Evolutionary conservation across 2,329 filamentous ascomycete species (phyloP).

Genomic region (Aspergillus viridinutans): DNA sequence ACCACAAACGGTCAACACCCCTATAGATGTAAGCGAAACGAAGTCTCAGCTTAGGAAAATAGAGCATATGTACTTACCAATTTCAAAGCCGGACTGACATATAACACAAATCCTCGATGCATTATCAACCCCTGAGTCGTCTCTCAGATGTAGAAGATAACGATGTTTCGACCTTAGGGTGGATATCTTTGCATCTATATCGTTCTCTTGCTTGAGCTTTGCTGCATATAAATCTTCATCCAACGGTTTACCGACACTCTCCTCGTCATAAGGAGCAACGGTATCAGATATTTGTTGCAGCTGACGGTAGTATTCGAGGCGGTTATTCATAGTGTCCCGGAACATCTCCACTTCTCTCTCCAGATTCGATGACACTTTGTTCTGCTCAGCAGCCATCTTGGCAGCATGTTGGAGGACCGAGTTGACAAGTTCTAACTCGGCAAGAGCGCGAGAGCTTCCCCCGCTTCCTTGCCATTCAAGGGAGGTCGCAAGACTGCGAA

Average conservation of each 20-base stretch:
- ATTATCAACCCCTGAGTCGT: slow-evolving; percentile 60
- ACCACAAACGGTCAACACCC: slow-evolving; percentile 69
- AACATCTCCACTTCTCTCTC: slow-evolving; percentile 70
- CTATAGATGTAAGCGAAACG: slow-evolving; percentile 13
- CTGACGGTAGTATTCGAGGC: slow-evolving; percentile 86
- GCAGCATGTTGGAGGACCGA: slow-evolving; percentile 59
- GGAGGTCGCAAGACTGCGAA: slow-evolving; percentile 60
- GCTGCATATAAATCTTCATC: slow-evolving; percentile 47
- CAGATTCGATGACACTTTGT: slow-evolving; percentile 48
- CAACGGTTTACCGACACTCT: slow-evolving; percentile 52
- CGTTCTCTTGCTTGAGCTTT: slow-evolving; percentile 47
- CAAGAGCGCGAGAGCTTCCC: slow-evolving; percentile 52
- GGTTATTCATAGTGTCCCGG: slow-evolving; percentile 73
- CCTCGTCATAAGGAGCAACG: slow-evolving; percentile 68
- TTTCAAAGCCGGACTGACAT: slow-evolving; percentile 70
- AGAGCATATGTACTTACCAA: slow-evolving; percentile 53
- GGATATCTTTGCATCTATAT: slow-evolving; percentile 56
- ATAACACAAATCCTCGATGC: slow-evolving; percentile 73
- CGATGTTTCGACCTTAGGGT: slow-evolving; percentile 67
- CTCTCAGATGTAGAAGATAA: slow-evolving; percentile 62
- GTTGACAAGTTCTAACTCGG: slow-evolving; percentile 64
- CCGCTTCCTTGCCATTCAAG: slow-evolving; percentile 56
- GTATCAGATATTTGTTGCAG: slow-evolving; percentile 88
- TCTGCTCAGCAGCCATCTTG: slow-evolving; percentile 48
- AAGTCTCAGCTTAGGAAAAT: neutral